A percentile compares a stretch with the other conserved stretches of the same genome.
phyloP scores from a whole-genome alignment of 2,329 filamentous ascomycete species.

The Stagonosporopsis cucurbitacearum region DNA sequence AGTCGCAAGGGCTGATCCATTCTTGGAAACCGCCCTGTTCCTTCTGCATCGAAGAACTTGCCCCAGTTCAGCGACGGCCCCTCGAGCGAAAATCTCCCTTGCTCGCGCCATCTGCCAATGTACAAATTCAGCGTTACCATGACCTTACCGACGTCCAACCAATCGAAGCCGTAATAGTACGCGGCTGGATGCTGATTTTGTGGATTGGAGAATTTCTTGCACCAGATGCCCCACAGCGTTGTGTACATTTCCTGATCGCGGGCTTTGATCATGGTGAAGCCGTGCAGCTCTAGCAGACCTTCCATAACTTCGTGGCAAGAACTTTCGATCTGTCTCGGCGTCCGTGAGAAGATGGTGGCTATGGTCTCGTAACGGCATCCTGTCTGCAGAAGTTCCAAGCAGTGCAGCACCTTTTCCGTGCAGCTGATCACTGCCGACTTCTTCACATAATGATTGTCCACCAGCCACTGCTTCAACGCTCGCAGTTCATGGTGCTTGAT shows the following conservation, averaged over 20 bases:
- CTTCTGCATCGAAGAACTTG: conserved; percentile 21
- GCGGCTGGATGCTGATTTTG: conserved; percentile 11
- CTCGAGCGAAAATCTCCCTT: conserved; percentile 31
- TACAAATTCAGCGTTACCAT: conserved; percentile 38
- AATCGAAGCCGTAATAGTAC: conserved; percentile 33
- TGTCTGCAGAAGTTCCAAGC: conserved; percentile 35
- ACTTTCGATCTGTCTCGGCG: conserved; percentile 30
- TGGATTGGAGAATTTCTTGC: conserved; percentile 16
- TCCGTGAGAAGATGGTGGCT: conserved; percentile 39
- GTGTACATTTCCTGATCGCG: conserved; percentile 21
- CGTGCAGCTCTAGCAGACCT: conserved; percentile 34
- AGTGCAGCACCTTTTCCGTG: conserved; percentile 38
- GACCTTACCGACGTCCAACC: conserved; percentile 29
- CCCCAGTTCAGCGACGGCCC: conserved; percentile 36
- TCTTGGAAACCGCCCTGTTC: conserved; percentile 9
- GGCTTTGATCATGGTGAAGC: conserved; percentile 24
- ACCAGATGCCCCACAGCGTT: conserved; percentile 30
- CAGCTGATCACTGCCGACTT: conserved; percentile 28
- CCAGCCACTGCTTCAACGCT: conserved; percentile 30
- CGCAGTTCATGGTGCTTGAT: conserved; percentile 39
- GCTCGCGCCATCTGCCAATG: conserved; percentile 39
- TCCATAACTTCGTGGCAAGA: conserved; percentile 37
- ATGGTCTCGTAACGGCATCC: conserved; percentile 36
- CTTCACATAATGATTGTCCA: conserved; percentile 18
- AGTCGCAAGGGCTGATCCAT: conserved; percentile 15